Percentiles rank a stretch among this genome's conserved stretches.
These are phyloP conservation scores for Funneliformis geosporum DNA, from an alignment of 192 early-diverging fungal species.

Conservation along the genomic window DNA sequence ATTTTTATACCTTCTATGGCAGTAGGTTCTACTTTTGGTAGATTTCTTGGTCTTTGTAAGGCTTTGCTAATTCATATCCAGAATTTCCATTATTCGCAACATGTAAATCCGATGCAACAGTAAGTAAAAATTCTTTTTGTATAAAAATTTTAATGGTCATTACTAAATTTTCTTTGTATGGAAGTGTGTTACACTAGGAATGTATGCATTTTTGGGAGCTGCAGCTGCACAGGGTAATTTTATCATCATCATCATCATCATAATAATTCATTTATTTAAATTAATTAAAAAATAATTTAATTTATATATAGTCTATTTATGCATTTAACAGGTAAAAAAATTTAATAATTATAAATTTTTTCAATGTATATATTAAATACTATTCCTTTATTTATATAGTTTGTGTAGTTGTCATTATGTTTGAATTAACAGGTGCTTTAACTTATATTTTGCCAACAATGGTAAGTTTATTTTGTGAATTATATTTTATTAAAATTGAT, in stretches of 20 bases:
- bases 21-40: conserved; percentile 88
- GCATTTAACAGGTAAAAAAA: conserved; percentile 37
- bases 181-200: conserved; percentile 88
- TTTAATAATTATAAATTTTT: not conserved
- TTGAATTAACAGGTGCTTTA: conserved; percentile 94
- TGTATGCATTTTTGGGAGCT: conserved; percentile 93
- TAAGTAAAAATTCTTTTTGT: conserved; percentile 7
- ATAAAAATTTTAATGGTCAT: not conserved
- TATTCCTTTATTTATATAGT: conserved; percentile 39
- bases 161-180: not conserved
- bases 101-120: conserved; percentile 71
- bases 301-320: conserved; percentile 37
- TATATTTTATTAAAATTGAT: not conserved
- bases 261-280: not conserved
- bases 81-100: conserved; percentile 68
- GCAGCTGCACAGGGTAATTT: conserved; percentile 69
- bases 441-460: conserved; percentile 82
- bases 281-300: not conserved
- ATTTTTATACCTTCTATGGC: conserved; percentile 95
- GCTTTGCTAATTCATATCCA: conserved; percentile 64
- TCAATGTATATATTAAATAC: not conserved
- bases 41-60: conserved; percentile 84
- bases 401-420: conserved; percentile 95
- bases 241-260: not conserved
- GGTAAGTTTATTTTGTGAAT: conserved; percentile 21